Evolutionary conservation across 805 yeast species (phyloP).

Genomic region (Torulaspora maleeae): DNA sequence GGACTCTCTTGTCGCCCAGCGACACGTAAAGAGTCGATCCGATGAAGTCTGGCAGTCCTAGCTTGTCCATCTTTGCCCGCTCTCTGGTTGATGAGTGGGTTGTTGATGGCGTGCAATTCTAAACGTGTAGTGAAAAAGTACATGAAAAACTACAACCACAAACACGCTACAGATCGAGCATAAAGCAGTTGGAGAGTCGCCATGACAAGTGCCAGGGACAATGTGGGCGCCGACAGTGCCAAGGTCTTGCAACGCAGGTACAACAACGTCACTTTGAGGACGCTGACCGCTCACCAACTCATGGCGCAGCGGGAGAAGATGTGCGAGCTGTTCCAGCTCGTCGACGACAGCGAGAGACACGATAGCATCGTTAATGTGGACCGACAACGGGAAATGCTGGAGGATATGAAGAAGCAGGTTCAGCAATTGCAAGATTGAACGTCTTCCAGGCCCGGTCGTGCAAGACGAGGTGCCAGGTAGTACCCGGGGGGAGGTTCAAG

Average conservation of each 20-base stretch:
- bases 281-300: constrained; percentile 31
- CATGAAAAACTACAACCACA: constrained; percentile 6
- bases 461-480: not conserved
- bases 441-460: not conserved
- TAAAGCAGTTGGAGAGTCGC: not conserved
- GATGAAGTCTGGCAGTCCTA: constrained; percentile 26
- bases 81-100: not conserved
- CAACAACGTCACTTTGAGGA: constrained; percentile 29
- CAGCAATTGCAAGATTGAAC: constrained; percentile 6
- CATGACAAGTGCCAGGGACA: constrained; percentile 4
- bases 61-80: constrained; percentile 13
- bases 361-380: constrained; percentile 13
- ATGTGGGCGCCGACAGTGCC: not conserved
- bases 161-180: too few species aligned
- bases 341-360: constrained; percentile 24
- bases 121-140: not conserved
- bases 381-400: constrained; percentile 16
- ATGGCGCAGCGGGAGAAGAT: constrained; percentile 29
- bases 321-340: constrained; percentile 29
- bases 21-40: constrained; percentile 37
- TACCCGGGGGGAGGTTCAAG: constrained; percentile 5
- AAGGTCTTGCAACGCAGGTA: constrained; percentile 11
- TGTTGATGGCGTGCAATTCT: not conserved
- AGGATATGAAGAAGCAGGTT: constrained; percentile 15
- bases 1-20: constrained; percentile 34